These are phyloP conservation scores for Zygoascus ofunaensis DNA, from an alignment of 805 yeast genomes.

Conservation along the genomic window DNA sequence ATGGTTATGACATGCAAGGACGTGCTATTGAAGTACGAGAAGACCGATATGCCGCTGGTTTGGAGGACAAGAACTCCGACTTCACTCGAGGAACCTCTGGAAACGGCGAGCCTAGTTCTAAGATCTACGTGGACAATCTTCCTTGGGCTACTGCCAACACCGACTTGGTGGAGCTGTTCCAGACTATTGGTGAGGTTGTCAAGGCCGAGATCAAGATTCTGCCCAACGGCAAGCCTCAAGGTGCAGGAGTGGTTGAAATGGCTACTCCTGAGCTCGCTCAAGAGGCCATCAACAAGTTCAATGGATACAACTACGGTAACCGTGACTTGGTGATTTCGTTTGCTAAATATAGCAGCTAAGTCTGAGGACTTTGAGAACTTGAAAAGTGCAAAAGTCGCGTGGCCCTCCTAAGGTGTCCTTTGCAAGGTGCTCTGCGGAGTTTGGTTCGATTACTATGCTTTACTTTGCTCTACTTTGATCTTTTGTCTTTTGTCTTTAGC, in stretches of 20 bases:
- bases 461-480: no score
- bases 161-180: conserved; percentile 78
- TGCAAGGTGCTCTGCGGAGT: conserved; percentile 1
- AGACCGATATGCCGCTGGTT: conserved; percentile 38
- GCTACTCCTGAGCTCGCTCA: conserved; percentile 59
- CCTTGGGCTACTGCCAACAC: conserved; percentile 85
- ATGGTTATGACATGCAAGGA: conserved; percentile 67
- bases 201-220: conserved; percentile 68
- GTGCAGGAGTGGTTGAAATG: conserved; percentile 79
- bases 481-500: no score
- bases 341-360: conserved; percentile 35
- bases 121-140: conserved; percentile 64
- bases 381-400: no score
- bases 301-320: conserved; percentile 78
- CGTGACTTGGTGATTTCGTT: conserved; percentile 60
- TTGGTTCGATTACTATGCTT: no score
- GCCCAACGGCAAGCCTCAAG: conserved; percentile 58
- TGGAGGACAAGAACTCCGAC: conserved; percentile 10
- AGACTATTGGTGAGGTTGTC: conserved; percentile 66
- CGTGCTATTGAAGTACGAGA: conserved; percentile 72
- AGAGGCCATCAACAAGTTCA: conserved; percentile 61
- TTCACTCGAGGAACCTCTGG: conserved; percentile 62
- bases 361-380: no score
- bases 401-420: no score
- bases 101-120: conserved; percentile 49